Evolutionary conservation across 2,329 filamentous ascomycete species (phyloP), one percentile per base, ranked within the genome.

Genomic region (Fusarium sp.): DNA sequence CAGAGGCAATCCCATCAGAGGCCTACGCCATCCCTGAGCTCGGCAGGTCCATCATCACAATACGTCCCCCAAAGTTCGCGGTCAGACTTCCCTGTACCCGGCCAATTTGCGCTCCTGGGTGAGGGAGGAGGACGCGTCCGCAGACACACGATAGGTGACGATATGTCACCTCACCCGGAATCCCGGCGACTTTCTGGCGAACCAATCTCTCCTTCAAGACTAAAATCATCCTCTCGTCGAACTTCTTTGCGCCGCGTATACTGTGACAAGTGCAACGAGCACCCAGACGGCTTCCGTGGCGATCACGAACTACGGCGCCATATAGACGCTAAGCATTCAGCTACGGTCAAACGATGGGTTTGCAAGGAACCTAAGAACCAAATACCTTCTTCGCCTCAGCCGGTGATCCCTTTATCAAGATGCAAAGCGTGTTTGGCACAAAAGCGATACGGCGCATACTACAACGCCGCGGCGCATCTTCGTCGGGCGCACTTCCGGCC

Each of bases 231-330:
- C 1, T 86, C 85, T 57, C 84, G 85, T 60, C 80, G 84, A 25
- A 82, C 83, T 21, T 86, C 88, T 23, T 85, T 93, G 50, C 87
- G 88, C 23, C 91, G 93, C 69, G 90, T 94, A 48, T 90, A 88
- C 75, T 97, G 94, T 78, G 82, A 84, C 18, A 87, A 91, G 71
- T 97, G 94, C 81, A 89, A 90, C 69, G 91, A 93, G 72, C 90
- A 95, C 63, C 91, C 91, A 4, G 90, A 94, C 63, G 94, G 94
- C 7, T 97, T 97, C 77, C 90, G 94, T 43, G 94, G 94, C 58
- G 93, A 96, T 56, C 94, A 97, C 77, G 94, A 97, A 77, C 83
- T 94, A 47, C 84, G 90, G 55, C 85, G 91, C 58, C 91, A 94
- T 76, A 83, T 80, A 18, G 85, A 87, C 61, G 85, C 85, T 7